Base-by-base conservation (phyloP, 208 protist genomes). In the Strigomonas culicis region DNA sequence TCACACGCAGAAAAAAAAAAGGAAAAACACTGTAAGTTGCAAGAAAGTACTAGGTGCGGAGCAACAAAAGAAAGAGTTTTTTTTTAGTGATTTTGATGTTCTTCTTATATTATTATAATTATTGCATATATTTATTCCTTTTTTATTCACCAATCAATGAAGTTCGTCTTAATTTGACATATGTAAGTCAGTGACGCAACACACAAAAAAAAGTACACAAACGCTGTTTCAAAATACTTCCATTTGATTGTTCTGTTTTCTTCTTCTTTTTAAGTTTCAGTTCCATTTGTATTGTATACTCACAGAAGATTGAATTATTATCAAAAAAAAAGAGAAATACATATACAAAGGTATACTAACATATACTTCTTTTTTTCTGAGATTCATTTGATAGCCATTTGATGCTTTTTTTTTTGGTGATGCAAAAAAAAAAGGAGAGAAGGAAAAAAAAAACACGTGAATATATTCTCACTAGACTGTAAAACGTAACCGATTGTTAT, bases 371-470 rank as follows among this genome's bases (percentile, higher is more conserved):
- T 53, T 53, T 21, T 53, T 53, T 30, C 6, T 53, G 17, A 6
- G 7, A 53, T 53, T 53, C 10, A 21, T 30, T 53, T 53, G 17
- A 53, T 11, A 53, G 49, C 8, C n/a, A 19, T 53, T 28, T 53
- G 6, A 30, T 53, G n/a, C 17, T 30, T 53, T 53, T 28, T 6
- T 22, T 53, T 53, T 53, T 11, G 10, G 17, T 53, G 4, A 21
- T 22, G 17, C 10, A 53, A 22, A 53, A 53, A 22, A 53, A 19
- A 36, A 59, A 36, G 31, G 32, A 36, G 25, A 63, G 28, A 63
- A 63, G 15, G 49, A 66, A 59, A 56, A 59, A 56, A 66, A 66
- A 58, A 56, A 58, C 36, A 13, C n/a, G 7, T 28, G 25, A 53
- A 30, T 53, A 19, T 30, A 53, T 28, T 13, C 8, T 17, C 36